Conservation (phyloP, 306 rosid species). For the Medicago ruthenica region DNA sequence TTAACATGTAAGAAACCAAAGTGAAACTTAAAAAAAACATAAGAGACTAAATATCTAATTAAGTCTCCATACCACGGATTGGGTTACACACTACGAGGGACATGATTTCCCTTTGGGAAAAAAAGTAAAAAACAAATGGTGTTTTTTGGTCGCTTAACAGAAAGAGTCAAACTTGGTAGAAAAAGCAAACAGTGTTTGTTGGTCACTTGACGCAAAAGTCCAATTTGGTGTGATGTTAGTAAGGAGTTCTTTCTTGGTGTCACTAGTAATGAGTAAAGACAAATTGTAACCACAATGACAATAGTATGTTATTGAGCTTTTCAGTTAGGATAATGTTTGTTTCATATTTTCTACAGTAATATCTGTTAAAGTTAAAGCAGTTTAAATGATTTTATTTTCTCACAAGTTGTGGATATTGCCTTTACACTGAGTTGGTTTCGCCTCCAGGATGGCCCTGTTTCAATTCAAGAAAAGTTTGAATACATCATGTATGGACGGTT, state of each 20-base stretch:
- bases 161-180: neutral
- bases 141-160: neutral
- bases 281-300: neutral
- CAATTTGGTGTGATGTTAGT: neutral
- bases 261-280: neutral
- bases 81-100: neutral
- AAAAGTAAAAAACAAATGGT: too few species aligned
- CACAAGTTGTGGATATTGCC: conserved; percentile 17
- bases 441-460: conserved; percentile 72
- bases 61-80: neutral
- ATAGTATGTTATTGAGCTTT: conserved; percentile 4
- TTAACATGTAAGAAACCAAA: neutral
- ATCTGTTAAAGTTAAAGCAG: conserved; percentile 13
- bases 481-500: conserved; percentile 87
- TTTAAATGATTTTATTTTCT: conserved; percentile 23
- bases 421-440: conserved; percentile 31
- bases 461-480: conserved; percentile 89
- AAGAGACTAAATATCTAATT: neutral
- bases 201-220: neutral
- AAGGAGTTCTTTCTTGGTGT: neutral
- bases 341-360: neutral
- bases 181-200: neutral
- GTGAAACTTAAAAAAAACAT: neutral
- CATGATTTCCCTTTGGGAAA: neutral
- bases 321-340: neutral